Evolutionary conservation across 768 basidiomycete species (phyloP).

Genomic region (Boletus patriciae): DNA sequence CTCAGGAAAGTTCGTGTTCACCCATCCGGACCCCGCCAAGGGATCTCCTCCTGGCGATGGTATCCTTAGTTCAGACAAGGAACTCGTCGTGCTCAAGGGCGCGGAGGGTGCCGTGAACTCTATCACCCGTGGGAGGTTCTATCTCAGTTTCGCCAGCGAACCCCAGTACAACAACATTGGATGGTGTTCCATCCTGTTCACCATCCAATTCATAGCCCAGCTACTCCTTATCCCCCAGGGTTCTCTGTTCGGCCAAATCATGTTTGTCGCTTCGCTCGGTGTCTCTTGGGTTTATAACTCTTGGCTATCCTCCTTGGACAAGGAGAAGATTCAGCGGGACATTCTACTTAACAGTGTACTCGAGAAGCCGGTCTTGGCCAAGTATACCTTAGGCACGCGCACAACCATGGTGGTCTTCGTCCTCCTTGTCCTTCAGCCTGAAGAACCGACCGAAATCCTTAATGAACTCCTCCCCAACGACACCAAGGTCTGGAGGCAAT

Average conservation of each 20-base stretch:
- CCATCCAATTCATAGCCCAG: conserved; percentile 36
- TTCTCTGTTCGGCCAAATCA: conserved; percentile 35
- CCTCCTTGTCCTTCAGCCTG: conserved; percentile 23
- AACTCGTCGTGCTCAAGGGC: conserved; percentile 32
- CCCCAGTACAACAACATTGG: conserved; percentile 30
- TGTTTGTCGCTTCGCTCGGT: conserved; percentile 35
- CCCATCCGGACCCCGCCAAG: conserved; percentile 26
- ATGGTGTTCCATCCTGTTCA: conserved; percentile 33
- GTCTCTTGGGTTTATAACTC: conserved; percentile 39
- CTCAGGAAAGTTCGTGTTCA: conserved; percentile 30
- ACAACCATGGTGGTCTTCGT: conserved; percentile 27
- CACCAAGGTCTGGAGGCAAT: conserved; percentile 23
- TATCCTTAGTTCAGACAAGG: conserved; percentile 20
- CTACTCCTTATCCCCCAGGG: conserved; percentile 37
- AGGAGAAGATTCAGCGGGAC: conserved; percentile 27
- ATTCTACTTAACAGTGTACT: conserved; percentile 28
- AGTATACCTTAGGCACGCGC: conserved; percentile 27
- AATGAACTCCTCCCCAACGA: conserved; percentile 30
- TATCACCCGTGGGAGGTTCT: conserved; percentile 35
- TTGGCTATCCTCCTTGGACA: conserved; percentile 40
- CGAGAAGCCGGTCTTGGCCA: conserved; percentile 21
- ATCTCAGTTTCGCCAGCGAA: conserved; percentile 27
- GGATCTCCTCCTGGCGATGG: conserved; percentile 34
- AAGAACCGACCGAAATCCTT: conserved; percentile 21
- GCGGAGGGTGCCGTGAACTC: conserved; percentile 32